These are phyloP conservation scores for Dinochytrium kinnereticum DNA, from an alignment of 371 early-diverging fungal species.

Conservation along the genomic window DNA sequence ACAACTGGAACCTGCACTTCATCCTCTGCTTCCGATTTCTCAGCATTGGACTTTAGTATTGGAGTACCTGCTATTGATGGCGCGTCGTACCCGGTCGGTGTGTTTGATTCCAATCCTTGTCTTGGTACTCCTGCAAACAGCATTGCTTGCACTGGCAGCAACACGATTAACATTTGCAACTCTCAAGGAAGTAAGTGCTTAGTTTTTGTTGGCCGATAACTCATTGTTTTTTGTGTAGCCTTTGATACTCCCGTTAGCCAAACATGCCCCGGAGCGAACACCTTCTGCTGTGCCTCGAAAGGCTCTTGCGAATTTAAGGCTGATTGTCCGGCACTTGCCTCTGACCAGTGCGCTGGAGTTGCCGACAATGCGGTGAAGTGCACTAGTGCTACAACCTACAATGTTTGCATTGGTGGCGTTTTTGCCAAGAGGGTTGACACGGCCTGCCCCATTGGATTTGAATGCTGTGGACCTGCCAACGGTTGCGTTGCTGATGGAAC, in stretches of 20 bases:
- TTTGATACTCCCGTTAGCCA: constrained; percentile 1
- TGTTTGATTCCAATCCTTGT: constrained; percentile 6
- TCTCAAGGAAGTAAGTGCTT: constrained; percentile 18
- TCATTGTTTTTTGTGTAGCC: neutral
- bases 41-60: neutral
- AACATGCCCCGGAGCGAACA: constrained; percentile 14
- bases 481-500: constrained; percentile 12
- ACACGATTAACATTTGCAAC: constrained; percentile 27
- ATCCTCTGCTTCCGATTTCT: neutral
- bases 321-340: constrained; percentile 19
- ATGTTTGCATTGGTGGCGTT: constrained; percentile 16
- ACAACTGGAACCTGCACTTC: neutral
- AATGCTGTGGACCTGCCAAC: neutral
- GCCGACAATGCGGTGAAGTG: neutral
- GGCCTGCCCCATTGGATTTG: constrained; percentile 6
- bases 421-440: constrained; percentile 7
- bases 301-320: constrained; percentile 27
- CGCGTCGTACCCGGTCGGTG: neutral
- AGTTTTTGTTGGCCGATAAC: neutral
- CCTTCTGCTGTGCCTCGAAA: constrained; percentile 32
- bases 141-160: constrained; percentile 26
- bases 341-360: constrained; percentile 6
- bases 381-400: constrained; percentile 12
- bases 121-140: constrained; percentile 18
- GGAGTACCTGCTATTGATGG: neutral